These are phyloP conservation scores for Serpula lacrymans DNA, from an alignment of 768 basidiomycete genomes.

Conservation along the genomic window DNA sequence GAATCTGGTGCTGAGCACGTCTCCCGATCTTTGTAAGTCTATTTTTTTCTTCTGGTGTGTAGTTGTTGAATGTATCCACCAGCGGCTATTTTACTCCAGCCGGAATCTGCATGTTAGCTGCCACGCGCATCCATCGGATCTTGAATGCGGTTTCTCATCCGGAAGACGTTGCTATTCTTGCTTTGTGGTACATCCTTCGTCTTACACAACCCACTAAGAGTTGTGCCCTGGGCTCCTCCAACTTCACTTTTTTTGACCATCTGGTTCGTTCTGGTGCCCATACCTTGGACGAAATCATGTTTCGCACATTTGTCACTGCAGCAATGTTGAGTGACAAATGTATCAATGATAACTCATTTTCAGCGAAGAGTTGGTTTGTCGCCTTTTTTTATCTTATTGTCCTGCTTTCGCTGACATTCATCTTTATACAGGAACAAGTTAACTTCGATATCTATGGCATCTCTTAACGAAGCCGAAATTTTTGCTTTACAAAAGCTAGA, in stretches of 20 bases:
- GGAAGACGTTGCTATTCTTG: conserved; percentile 22
- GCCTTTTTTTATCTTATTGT: background rate
- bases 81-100: too few relatives aligned
- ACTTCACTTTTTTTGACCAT: conserved; percentile 26
- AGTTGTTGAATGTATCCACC: too few relatives aligned
- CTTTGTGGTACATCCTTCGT: conserved; percentile 30
- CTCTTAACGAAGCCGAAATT: conserved; percentile 23
- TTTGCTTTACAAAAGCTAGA: conserved; percentile 9
- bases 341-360: conserved; percentile 28
- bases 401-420: background rate
- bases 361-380: conserved; percentile 29
- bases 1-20: conserved; percentile 14
- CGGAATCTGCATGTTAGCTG: conserved; percentile 7
- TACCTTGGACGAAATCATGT: conserved; percentile 31
- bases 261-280: conserved; percentile 24
- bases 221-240: conserved; percentile 8
- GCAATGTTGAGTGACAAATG: conserved; percentile 34
- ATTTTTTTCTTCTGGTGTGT: background rate
- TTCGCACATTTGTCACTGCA: conserved; percentile 29
- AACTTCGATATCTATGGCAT: conserved; percentile 16
- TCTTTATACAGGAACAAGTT: conserved; percentile 21
- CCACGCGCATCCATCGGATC: conserved; percentile 17
- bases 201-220: conserved; percentile 17
- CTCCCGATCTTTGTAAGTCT: conserved; percentile 20
- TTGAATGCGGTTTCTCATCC: conserved; percentile 23